Base-by-base conservation (phyloP, 352 stramenopile species). In the Phytophthora chlamydospora region DNA sequence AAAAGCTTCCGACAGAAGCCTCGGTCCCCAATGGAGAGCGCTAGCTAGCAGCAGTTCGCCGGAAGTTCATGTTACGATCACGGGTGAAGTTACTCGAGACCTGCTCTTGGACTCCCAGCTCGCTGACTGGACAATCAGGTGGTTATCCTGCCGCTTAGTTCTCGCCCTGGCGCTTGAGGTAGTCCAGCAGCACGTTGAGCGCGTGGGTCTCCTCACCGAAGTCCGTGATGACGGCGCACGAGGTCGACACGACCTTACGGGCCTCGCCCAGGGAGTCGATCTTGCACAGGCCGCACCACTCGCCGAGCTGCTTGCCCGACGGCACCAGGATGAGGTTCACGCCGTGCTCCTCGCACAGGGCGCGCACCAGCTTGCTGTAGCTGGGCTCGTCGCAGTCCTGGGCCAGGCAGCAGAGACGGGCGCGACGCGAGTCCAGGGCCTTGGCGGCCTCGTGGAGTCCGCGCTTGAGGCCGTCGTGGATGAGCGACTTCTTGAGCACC, bases 371-470 rank as follows among this genome's bases (percentile, higher is more conserved):
- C 86, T 99, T 99, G 75, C 95, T 98, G 96, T 99, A 99, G 79
- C 98, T 98, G 45, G 97, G 96, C 78, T 99, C 98, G 79, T 99
- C 98, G 89, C 98, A 99, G 88, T 99, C 97, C 82, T 99, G 98
- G 63, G 97, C 93, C 43, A 99, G 93, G 81, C 96, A 99, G 90
- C 98, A 99, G 45, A 99, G 89, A 68, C 97, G 96, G 39, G 97
- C 98, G 54, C 96, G 94, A 71, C 95, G 94, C 52, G 96, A 97
- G 81, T 99, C 98, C 62, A 99, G 93, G 29, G 96, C 98, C 93
- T 99, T 99, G 71, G 95, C 96, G 67, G 96, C 97, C 86, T 99
- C 97, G 78, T 99, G 97, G 60, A 99, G 92, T 49, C 97, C 98
- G 72, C 98, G 97, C 80, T 98, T 98, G 46, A 99, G 93, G 68